Conservation (phyloP, 371 early-diverging fungal species). For the Circinella umbellata region DNA sequence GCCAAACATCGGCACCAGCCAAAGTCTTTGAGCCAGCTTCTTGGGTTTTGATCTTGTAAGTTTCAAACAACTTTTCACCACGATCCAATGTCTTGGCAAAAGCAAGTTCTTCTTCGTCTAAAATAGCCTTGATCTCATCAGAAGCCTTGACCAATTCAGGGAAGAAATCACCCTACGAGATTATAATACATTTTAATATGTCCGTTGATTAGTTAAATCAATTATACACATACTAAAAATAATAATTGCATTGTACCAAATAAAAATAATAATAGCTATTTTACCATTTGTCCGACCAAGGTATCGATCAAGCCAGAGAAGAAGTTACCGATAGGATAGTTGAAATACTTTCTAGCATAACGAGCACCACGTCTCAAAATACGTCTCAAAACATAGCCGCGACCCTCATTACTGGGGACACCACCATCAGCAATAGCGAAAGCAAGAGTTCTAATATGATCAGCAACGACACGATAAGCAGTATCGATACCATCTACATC, state of each 20-base stretch:
- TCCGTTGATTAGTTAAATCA: neutral
- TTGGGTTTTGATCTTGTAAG: slow-evolving; percentile 76
- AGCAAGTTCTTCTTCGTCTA: slow-evolving; percentile 95
- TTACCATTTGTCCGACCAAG: slow-evolving; percentile 78
- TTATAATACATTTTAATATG: neutral
- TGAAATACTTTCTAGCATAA: slow-evolving; percentile 94
- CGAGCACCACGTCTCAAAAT: slow-evolving; percentile 98
- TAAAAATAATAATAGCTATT: neutral
- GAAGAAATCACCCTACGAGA: slow-evolving; percentile 72
- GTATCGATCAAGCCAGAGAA: slow-evolving; percentile 92
- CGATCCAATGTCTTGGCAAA: slow-evolving; percentile 99
- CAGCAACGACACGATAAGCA: slow-evolving; percentile 99
- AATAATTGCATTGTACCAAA: too few species aligned
- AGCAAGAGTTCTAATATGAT: slow-evolving; percentile 98
- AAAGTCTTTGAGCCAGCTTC: slow-evolving; percentile 64
- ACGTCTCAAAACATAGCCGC: slow-evolving; percentile 99
- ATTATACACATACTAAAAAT: neutral
- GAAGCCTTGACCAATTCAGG: slow-evolving; percentile 83
- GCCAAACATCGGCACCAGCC: slow-evolving; percentile 95
- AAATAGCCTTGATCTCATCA: slow-evolving; percentile 87
- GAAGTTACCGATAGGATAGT: slow-evolving; percentile 88
- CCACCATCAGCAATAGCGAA: slow-evolving; percentile 98
- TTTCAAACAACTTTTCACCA: slow-evolving; percentile 95
- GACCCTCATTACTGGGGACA: slow-evolving; percentile 97
- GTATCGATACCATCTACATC: slow-evolving; percentile 96